A percentile compares a stretch with the other conserved stretches of the same genome.
Evolutionary conservation across 2,329 filamentous ascomycete species (phyloP).

Genomic region (Calonectria hawksworthii): DNA sequence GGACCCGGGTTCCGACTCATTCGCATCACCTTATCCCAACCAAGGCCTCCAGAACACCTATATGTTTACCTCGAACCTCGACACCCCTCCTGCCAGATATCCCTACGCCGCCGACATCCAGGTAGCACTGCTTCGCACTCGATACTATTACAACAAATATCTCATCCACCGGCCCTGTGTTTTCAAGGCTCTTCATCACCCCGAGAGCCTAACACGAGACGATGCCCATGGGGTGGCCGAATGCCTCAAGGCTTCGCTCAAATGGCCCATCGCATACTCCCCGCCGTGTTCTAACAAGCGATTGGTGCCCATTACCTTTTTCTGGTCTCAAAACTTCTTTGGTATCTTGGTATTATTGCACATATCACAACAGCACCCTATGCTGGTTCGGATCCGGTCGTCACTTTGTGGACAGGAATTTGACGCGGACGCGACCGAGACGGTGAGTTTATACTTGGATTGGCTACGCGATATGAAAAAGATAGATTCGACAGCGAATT

Average conservation of each 20-base stretch:
- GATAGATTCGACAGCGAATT: conserved; percentile 67
- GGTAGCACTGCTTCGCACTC: conserved; percentile 68
- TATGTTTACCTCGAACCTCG: conserved; percentile 44
- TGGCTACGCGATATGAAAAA: conserved; percentile 71
- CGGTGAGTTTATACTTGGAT: conserved; percentile 66
- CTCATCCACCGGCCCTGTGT: conserved; percentile 71
- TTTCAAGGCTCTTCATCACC: conserved; percentile 72
- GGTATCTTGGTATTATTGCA: conserved; percentile 70
- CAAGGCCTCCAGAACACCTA: conserved; percentile 37
- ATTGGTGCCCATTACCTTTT: conserved; percentile 70
- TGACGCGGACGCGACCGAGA: conserved; percentile 64
- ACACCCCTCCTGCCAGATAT: conserved; percentile 53
- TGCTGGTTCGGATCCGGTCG: conserved; percentile 63
- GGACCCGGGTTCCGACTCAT: conserved; percentile 36
- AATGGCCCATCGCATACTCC: conserved; percentile 72
- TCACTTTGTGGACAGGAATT: conserved; percentile 63
- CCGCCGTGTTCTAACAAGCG: conserved; percentile 70
- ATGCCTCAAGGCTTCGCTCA: conserved; percentile 69
- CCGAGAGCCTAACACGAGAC: conserved; percentile 65
- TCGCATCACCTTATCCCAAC: conserved; percentile 34
- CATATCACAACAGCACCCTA: conserved; percentile 65
- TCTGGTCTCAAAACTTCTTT: conserved; percentile 74
- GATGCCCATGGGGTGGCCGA: conserved; percentile 69
- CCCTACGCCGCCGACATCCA: conserved; percentile 69
- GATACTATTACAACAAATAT: conserved; percentile 72